Evolutionary conservation across 2,329 filamentous ascomycete genomes (phyloP).

Genomic region (Sarocladium strictum): DNA sequence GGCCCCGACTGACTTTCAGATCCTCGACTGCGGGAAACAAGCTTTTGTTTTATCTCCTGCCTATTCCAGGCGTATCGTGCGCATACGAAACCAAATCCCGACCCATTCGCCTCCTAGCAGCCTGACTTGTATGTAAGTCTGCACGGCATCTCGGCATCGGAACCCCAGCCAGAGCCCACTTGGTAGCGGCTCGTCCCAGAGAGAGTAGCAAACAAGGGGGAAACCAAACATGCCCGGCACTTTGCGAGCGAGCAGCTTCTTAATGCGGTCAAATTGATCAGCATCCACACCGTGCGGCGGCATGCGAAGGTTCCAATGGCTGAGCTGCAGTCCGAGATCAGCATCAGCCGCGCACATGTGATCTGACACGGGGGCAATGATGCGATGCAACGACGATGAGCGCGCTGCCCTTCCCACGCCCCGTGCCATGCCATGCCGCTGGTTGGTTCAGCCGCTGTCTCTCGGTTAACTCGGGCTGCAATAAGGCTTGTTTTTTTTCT

Average conservation of each 20-base stretch:
- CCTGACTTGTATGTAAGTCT: background rate
- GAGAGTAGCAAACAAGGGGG: too few species aligned
- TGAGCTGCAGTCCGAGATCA: background rate
- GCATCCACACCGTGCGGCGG: too few species aligned
- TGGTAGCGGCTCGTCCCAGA: too few species aligned
- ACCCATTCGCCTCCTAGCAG: too few species aligned
- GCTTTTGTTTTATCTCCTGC: slow-evolving; percentile 3
- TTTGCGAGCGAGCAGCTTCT: slow-evolving; percentile 3
- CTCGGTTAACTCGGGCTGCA: background rate
- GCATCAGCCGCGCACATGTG: background rate
- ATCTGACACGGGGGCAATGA: too few species aligned
- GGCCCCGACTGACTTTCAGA: background rate
- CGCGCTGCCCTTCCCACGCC: too few species aligned
- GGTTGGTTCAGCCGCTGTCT: too few species aligned
- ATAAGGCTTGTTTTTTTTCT: background rate
- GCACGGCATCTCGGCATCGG: slow-evolving; percentile 6
- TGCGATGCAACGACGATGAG: too few species aligned
- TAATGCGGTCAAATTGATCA: slow-evolving; percentile 5
- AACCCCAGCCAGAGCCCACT: background rate
- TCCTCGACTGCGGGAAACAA: background rate
- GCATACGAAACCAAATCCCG: background rate
- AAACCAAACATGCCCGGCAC: too few species aligned
- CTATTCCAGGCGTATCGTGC: background rate
- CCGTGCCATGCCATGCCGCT: too few species aligned
- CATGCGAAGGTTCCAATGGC: background rate